Base-by-base conservation (phyloP, 208 protist species). In the Acanthamoeba culbertsoni region DNA sequence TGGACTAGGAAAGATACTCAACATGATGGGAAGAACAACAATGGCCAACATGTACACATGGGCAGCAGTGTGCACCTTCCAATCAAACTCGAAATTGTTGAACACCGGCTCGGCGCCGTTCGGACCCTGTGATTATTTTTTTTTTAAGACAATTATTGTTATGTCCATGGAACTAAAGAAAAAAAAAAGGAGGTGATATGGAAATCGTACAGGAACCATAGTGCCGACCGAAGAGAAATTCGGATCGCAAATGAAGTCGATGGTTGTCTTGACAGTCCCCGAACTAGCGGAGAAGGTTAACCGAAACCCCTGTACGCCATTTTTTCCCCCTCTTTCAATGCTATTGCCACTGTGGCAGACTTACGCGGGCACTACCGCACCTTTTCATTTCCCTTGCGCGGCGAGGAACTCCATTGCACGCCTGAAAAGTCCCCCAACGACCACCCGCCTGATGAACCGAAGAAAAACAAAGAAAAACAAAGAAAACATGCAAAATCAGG, bases 181-280 rank as follows among this genome's bases (percentile, higher is more conserved):
- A 26, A 31, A 55, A 45, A 84, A 42, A 45, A n/a, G 37, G 20
- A 35, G 23, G 31, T 7, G 53, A 8, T 1, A 88, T 37, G 31
- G 28, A 62, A n/a, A 37, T 18, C 51, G 79, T 62, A 88, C 35
- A 31, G 51, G 51, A 2, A 55, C 79, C 79, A 88, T 88, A 7
- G 2, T 18, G 45, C 79, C 79, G 10, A 88, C 18, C 4, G 33
- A 33, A 0, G 18, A 37, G 45, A 88, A 62, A 33, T 28, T 62
- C 23, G 45, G 79, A 23, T 88, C 48, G 53, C 79, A 88, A 46
- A 88, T 88, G 45, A 88, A 88, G 20, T 88, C 79, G 31, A 88
- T 55, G 28, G n/a, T 57, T 28, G 79, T 88, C 45, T 8, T 88
- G 33, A 10, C 16, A 0, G 40, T 33, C 28, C 33, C 23, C 6